These are phyloP conservation scores for Neofusicoccum cordaticola DNA, from an alignment of 2,329 filamentous ascomycete species.

Conservation along the genomic window DNA sequence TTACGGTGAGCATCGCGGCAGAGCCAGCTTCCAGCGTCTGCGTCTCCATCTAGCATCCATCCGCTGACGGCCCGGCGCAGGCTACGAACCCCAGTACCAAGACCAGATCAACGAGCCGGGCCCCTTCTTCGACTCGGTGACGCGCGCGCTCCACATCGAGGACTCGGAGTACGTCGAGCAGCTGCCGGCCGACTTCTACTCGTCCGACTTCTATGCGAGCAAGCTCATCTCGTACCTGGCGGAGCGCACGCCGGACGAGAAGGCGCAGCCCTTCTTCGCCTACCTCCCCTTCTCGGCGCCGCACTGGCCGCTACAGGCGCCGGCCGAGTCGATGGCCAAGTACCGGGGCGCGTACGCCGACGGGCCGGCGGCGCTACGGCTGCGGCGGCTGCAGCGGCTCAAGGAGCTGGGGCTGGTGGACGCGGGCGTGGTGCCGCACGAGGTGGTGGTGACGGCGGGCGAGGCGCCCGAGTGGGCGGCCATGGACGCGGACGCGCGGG, in stretches of 20 bases:
- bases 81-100: constrained; percentile 47
- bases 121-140: constrained; percentile 41
- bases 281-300: constrained; percentile 62
- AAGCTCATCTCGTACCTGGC: constrained; percentile 38
- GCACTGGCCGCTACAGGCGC: constrained; percentile 62
- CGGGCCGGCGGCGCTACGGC: constrained; percentile 56
- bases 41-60: no score
- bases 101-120: constrained; percentile 29
- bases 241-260: constrained; percentile 33
- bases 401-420: constrained; percentile 56
- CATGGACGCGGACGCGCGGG: constrained; percentile 45
- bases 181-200: constrained; percentile 33
- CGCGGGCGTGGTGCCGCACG: constrained; percentile 39
- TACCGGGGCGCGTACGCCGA: constrained; percentile 61
- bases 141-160: constrained; percentile 33
- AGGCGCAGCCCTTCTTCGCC: constrained; percentile 54
- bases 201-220: constrained; percentile 36
- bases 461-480: constrained; percentile 47
- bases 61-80: background rate
- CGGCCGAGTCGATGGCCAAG: constrained; percentile 52
- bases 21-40: no score
- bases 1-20: constrained; percentile 36
- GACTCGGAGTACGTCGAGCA: constrained; percentile 32
- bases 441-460: constrained; percentile 48
- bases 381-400: constrained; percentile 52